Evolutionary conservation across 2,329 filamentous ascomycete genomes (phyloP).

Genomic region (Xylariaceae sp.): DNA sequence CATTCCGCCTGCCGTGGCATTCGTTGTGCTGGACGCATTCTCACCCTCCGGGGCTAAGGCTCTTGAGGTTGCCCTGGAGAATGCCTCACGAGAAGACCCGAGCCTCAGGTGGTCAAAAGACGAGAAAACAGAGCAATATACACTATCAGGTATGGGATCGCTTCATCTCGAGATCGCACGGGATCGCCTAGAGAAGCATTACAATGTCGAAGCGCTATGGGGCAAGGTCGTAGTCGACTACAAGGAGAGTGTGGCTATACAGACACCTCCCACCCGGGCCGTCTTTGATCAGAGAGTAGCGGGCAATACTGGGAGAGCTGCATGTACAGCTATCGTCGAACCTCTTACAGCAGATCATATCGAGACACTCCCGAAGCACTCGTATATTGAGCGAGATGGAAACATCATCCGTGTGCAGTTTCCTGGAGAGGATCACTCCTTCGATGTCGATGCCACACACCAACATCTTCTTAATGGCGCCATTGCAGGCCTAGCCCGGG

Average conservation of each 20-base stretch:
- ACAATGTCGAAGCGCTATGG: constrained; percentile 83
- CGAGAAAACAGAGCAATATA: constrained; percentile 87
- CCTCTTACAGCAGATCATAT: constrained; percentile 49
- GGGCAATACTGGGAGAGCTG: constrained; percentile 73
- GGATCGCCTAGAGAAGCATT: constrained; percentile 80
- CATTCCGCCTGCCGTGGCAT: constrained; percentile 91
- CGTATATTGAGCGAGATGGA: constrained; percentile 57
- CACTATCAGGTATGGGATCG: constrained; percentile 93
- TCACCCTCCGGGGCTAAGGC: constrained; percentile 75
- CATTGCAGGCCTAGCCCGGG: constrained; percentile 76
- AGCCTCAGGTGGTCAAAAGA: constrained; percentile 81
- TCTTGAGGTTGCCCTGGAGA: constrained; percentile 68
- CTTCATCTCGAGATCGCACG: constrained; percentile 90
- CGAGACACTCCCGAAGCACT: constrained; percentile 38
- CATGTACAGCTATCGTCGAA: constrained; percentile 64
- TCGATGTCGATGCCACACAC: constrained; percentile 48
- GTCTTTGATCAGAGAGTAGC: constrained; percentile 76
- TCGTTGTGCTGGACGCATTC: constrained; percentile 83
- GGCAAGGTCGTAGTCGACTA: constrained; percentile 94
- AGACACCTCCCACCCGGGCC: constrained; percentile 54
- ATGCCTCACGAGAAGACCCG: constrained; percentile 85
- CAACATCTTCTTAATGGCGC: constrained; percentile 72
- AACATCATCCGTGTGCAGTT: constrained; percentile 61
- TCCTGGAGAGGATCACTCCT: constrained; percentile 40
- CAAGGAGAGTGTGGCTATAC: constrained; percentile 68